A percentile compares a stretch with the other conserved stretches of the same genome.
These are phyloP conservation scores for Kazachstania sp. DNA, from an alignment of 1,139 yeast genomes.

Conservation along the genomic window DNA sequence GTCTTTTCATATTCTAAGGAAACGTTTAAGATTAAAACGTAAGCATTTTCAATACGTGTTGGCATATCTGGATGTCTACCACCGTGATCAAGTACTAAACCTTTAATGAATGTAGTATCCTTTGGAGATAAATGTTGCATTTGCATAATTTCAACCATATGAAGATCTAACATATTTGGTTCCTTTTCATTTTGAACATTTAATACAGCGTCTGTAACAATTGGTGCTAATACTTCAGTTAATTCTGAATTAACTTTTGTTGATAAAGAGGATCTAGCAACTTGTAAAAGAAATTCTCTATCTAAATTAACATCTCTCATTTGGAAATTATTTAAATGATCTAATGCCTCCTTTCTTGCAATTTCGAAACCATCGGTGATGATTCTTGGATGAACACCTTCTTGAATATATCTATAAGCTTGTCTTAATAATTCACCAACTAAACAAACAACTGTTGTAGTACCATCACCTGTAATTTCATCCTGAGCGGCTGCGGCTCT, in stretches of 20 bases:
- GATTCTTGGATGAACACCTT: constrained; percentile 94
- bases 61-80: constrained; percentile 99
- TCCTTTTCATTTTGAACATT: constrained; percentile 49
- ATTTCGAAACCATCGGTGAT: constrained; percentile 91
- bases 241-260: constrained; percentile 77
- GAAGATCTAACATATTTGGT: constrained; percentile 59
- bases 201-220: constrained; percentile 92
- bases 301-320: constrained; percentile 42
- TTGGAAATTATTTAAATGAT: constrained; percentile 58
- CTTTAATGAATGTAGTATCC: constrained; percentile 76
- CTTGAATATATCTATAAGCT: constrained; percentile 84
- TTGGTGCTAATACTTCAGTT: constrained; percentile 77
- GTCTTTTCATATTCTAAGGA: constrained; percentile 96
- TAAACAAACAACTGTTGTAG: constrained; percentile 90
- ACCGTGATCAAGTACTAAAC: constrained; percentile 94
- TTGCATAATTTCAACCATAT: constrained; percentile 97
- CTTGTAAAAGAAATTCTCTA: constrained; percentile 82
- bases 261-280: constrained; percentile 79
- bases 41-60: constrained; percentile 70
- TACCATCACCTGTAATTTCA: constrained; percentile 98
- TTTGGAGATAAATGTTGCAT: constrained; percentile 90
- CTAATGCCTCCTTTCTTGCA: constrained; percentile 70
- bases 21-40: constrained; percentile 80
- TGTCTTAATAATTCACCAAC: constrained; percentile 94
- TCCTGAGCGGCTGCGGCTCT: constrained; percentile 98